Conservation (phyloP, 495 filamentous ascomycete genomes). For the Trichodelitschia bisporula region DNA sequence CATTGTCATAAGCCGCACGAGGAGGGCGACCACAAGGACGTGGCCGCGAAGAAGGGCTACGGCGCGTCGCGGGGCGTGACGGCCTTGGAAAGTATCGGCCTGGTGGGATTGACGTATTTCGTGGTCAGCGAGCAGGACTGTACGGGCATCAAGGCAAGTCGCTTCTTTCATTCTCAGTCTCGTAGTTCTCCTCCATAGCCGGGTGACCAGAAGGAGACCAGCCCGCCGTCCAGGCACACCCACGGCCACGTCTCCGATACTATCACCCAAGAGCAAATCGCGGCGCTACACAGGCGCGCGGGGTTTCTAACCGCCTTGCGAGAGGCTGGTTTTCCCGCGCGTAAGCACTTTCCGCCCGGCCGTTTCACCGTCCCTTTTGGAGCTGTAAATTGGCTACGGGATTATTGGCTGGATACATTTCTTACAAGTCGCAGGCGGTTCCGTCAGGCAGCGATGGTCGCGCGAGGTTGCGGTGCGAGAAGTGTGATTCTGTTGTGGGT, state of each 20-base stretch:
- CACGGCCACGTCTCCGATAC: constrained; percentile 5
- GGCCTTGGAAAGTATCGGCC: background rate
- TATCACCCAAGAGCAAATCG: constrained; percentile 4
- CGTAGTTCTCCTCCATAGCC: background rate
- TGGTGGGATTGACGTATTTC: background rate
- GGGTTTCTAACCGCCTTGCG: background rate
- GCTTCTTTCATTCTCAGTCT: background rate
- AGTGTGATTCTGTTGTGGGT: background rate
- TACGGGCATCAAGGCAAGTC: background rate
- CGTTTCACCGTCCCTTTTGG: background rate
- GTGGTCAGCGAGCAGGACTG: background rate
- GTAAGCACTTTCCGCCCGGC: background rate
- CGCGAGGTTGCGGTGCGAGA: too few relatives aligned
- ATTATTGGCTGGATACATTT: constrained; percentile 1
- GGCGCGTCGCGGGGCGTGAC: background rate
- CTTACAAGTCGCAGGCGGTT: background rate
- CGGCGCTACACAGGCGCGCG: background rate
- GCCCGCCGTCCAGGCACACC: background rate
- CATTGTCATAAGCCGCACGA: constrained; percentile 71
- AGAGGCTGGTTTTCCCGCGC: background rate
- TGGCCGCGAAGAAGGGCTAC: background rate
- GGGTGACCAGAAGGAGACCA: constrained; percentile 3
- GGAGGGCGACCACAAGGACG: constrained; percentile 5
- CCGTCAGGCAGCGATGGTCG: too few relatives aligned
- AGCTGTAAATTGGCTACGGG: background rate